Percentiles rank a stretch among this genome's conserved stretches.
Conservation (phyloP, 805 yeast species). For the Kuraishia borneana region DNA sequence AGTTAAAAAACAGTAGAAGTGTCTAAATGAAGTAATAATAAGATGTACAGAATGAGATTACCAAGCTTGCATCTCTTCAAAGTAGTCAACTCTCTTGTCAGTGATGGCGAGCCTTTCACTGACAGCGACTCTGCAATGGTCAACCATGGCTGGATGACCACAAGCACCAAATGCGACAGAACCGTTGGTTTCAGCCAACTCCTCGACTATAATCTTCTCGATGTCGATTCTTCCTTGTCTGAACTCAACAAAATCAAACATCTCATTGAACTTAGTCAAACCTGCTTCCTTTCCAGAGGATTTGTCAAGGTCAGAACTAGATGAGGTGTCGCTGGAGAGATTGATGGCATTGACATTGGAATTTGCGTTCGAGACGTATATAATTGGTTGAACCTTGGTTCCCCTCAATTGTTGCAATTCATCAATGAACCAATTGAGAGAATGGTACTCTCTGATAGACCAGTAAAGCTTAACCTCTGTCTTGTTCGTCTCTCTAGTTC, state of each 20-base stretch:
- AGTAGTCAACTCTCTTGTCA: constrained; percentile 15
- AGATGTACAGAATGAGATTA: constrained; percentile 6
- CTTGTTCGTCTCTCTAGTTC: constrained; percentile 13
- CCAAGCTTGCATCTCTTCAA: constrained; percentile 25
- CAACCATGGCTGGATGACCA: constrained; percentile 38
- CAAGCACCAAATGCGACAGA: constrained; percentile 36
- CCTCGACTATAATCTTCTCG: constrained; percentile 21
- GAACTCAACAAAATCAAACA: constrained; percentile 27
- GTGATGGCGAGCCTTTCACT: constrained; percentile 6
- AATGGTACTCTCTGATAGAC: constrained; percentile 44
- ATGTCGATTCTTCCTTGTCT: constrained; percentile 32
- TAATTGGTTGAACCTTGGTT: constrained; percentile 19
- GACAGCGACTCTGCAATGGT: constrained; percentile 22
- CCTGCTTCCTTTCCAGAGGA: constrained; percentile 2
- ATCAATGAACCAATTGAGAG: constrained; percentile 38
- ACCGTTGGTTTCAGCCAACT: constrained; percentile 22
- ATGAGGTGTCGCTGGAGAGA: neutral
- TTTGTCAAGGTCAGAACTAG: constrained; percentile 24
- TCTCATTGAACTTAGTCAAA: constrained; percentile 7
- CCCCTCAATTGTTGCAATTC: constrained; percentile 25
- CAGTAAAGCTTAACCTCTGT: constrained; percentile 41
- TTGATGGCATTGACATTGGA: constrained; percentile 4
- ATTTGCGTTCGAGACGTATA: constrained; percentile 14
- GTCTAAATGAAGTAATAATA: too few species aligned
- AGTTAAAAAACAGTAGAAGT: neutral